These are phyloP conservation scores for Tolypocladium sp. DNA, from an alignment of 2,329 filamentous ascomycete species.

Conservation along the genomic window DNA sequence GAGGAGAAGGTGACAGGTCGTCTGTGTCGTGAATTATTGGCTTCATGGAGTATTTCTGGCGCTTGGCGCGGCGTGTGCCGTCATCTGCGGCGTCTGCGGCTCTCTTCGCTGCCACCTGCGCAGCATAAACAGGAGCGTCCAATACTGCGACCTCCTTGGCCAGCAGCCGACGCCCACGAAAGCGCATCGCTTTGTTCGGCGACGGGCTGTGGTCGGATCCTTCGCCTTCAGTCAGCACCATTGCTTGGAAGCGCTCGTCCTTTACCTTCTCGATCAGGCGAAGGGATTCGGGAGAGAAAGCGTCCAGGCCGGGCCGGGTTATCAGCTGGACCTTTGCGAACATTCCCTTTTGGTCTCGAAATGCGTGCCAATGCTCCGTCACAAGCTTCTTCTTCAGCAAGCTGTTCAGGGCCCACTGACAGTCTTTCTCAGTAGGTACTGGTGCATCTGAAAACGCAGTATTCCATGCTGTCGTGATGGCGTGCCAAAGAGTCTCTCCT, in stretches of 20 bases:
- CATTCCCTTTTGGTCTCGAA: constrained; percentile 28
- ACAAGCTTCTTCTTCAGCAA: constrained; percentile 25
- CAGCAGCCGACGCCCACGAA: constrained; percentile 25
- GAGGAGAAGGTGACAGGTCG: neutral
- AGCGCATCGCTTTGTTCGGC: constrained; percentile 9
- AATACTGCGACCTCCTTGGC: constrained; percentile 37
- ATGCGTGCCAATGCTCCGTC: constrained; percentile 34
- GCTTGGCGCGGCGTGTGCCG: constrained; percentile 7
- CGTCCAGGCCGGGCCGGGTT: constrained; percentile 30
- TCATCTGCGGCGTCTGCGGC: constrained; percentile 13
- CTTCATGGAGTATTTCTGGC: constrained; percentile 1
- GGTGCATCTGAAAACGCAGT: constrained; percentile 27
- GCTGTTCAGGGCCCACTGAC: constrained; percentile 26
- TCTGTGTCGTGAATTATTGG: neutral
- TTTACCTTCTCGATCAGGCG: constrained; percentile 37
- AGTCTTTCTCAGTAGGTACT: constrained; percentile 29
- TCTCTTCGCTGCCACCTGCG: constrained; percentile 24
- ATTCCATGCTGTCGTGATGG: constrained; percentile 34
- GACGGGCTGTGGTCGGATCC: neutral
- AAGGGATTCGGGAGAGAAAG: constrained; percentile 30
- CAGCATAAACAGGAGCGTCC: constrained; percentile 41
- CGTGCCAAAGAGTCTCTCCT: constrained; percentile 39
- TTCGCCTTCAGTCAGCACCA: constrained; percentile 11
- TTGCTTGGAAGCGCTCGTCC: constrained; percentile 29
- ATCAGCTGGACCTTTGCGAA: constrained; percentile 36